phyloP scores from a whole-genome alignment of 2,329 filamentous ascomycete genomes.

The Alternaria sp. region DNA sequence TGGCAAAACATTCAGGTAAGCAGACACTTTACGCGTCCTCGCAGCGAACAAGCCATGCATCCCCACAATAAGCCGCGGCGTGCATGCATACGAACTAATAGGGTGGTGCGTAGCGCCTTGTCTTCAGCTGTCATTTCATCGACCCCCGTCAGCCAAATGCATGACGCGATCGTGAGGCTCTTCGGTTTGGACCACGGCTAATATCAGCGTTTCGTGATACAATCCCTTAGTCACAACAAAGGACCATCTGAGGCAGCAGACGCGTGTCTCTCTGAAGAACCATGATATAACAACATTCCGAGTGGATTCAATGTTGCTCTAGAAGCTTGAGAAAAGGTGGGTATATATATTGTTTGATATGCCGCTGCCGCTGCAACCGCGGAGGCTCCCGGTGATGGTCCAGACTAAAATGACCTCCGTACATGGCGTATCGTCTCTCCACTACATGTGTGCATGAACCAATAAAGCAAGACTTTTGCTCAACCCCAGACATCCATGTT shows the following conservation, averaged over 20 bases:
- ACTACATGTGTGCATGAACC: background rate
- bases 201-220: slow-evolving; percentile 3
- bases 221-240: background rate
- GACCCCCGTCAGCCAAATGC: background rate
- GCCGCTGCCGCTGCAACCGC: slow-evolving; percentile 15
- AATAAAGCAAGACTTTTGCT: slow-evolving; percentile 10
- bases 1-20: background rate
- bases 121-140: background rate
- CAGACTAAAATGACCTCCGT: slow-evolving; percentile 5
- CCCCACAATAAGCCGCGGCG: slow-evolving; percentile 12
- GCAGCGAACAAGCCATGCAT: slow-evolving; percentile 8
- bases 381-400: slow-evolving; percentile 5
- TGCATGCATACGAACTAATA: slow-evolving; percentile 13
- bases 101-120: background rate
- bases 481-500: slow-evolving; percentile 63
- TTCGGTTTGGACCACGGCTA: background rate
- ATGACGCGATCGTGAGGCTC: slow-evolving; percentile 10
- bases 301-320: slow-evolving; percentile 2
- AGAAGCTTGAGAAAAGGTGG: slow-evolving; percentile 15
- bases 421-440: slow-evolving; percentile 1
- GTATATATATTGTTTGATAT: slow-evolving; percentile 21
- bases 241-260: background rate
- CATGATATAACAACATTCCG: background rate
- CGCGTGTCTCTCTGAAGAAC: slow-evolving; percentile 1
- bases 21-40: slow-evolving; percentile 16